Evolutionary conservation across 129 eudicot genomes (phyloP), one percentile per base, ranked within the genome.

Genomic region (Kitagawia praeruptora): DNA sequence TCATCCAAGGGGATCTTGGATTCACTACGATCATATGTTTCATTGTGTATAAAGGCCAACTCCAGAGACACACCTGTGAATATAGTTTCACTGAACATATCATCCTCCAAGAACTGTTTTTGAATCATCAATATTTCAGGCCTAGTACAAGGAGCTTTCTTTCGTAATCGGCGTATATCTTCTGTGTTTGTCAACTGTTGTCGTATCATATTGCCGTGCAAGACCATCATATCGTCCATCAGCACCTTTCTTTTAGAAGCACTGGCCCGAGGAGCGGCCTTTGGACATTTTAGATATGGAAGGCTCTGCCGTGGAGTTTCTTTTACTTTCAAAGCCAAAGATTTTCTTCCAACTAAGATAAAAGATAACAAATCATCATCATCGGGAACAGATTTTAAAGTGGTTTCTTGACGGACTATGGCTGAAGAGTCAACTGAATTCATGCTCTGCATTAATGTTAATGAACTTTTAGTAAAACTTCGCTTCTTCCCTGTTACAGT

Each of bases 131-230:
- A 87, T 69, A 91, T 88, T 83, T 94, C 98, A 84, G 90, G 81
- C 41, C 81, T 89, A 28, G 98, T 94, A 80, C 97, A 94, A 16
- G 98, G 98, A 86, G 98, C 98, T 86, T 94, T 94, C 90, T 89
- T 94, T 72, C 98, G 80, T 77, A 89, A 81, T 51, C 98, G 90
- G n/a, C 98, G 97, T 63, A 94, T 91, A 81, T 94, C 98, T 79
- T 94, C 97, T 4, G 98, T 88, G 84, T 75, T 87, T 39, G 85
- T 89, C 89, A 94, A 81, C 81, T 94, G 98, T 79, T 82, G 89
- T 41, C 98, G 84, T 82, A 94, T 94, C 78, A 79, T 89, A 80
- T 94, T 97, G 89, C 98, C 98, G 75, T 92, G 97, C 88, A 94
- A 86, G 82, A 94, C 97, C 96, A 87, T 94, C 77, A 85, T 81